These are phyloP conservation scores for Euclidium syriacum DNA, from an alignment of 345 rosid genomes.

Conservation along the genomic window DNA sequence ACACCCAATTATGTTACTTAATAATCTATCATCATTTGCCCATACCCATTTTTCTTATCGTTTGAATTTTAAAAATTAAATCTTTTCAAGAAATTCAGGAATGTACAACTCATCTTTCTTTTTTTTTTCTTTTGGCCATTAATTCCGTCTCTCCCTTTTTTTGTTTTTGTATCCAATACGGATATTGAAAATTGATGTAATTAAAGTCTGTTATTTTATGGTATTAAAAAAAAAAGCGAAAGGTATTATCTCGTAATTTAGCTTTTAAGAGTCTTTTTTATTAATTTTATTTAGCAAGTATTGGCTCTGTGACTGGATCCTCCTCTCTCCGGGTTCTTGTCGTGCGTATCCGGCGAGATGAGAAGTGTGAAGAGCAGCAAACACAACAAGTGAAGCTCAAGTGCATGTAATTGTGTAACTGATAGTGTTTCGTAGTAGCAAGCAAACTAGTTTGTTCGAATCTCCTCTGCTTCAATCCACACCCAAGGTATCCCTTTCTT, in stretches of 20 bases:
- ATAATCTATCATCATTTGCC: conserved; percentile 12
- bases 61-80: background rate
- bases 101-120: conserved; percentile 2
- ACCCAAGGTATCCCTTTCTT: conserved; percentile 24
- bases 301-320: conserved; percentile 12
- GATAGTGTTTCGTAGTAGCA: too few species aligned
- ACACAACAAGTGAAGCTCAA: conserved; percentile 3
- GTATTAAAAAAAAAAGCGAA: background rate
- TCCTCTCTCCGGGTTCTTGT: conserved; percentile 7
- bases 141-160: background rate
- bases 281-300: background rate
- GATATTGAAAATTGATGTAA: conserved; percentile 6
- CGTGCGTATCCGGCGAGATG: conserved; percentile 19
- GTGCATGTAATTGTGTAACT: conserved; percentile 15
- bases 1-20: too few species aligned
- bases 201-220: background rate
- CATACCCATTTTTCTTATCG: background rate
- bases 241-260: conserved; percentile 5
- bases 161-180: background rate
- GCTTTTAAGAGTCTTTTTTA: conserved; percentile 13
- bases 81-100: background rate
- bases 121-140: conserved; percentile 11
- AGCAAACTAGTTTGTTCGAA: conserved; percentile 4
- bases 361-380: conserved; percentile 10
- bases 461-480: conserved; percentile 8